Evolutionary conservation across 1,284 basidiomycete species (phyloP).

Genomic region (Trametes sp.): DNA sequence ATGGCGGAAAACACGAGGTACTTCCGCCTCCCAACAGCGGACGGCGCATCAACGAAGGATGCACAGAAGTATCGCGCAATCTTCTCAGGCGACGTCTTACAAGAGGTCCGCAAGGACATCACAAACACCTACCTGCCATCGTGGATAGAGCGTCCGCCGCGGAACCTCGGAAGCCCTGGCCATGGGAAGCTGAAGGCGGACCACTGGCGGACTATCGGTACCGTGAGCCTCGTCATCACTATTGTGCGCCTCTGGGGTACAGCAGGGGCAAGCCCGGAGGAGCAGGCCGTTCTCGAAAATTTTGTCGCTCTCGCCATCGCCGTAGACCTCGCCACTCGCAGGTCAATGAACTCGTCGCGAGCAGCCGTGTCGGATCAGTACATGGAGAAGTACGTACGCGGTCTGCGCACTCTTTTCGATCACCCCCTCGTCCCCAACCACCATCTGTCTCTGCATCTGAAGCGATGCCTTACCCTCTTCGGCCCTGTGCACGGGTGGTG

Average conservation of each 20-base stretch:
- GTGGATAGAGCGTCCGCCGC: not conserved
- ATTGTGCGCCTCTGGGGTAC: conserved; percentile 4
- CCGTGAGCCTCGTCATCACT: conserved; percentile 2
- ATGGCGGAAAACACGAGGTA: not conserved
- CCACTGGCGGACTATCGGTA: not conserved
- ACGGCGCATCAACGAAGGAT: not conserved
- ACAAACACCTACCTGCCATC: not conserved
- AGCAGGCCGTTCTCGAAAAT: not conserved
- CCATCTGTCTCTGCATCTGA: conserved; percentile 47
- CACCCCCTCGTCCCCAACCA: conserved; percentile 45
- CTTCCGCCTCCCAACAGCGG: not conserved
- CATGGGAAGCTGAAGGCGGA: conserved; percentile 1
- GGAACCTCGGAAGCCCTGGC: not conserved
- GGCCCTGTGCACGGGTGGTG: conserved; percentile 47
- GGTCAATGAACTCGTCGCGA: conserved; percentile 2
- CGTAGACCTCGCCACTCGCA: conserved; percentile 10
- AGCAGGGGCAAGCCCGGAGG: not conserved
- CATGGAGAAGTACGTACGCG: conserved; percentile 42
- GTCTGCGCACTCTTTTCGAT: conserved; percentile 39
- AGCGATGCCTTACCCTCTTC: conserved; percentile 37
- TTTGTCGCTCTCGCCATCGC: conserved; percentile 9
- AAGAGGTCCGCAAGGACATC: not conserved
- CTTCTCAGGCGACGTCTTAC: not conserved
- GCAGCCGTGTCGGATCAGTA: conserved; percentile 31
- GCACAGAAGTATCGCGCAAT: not conserved